A percentile compares a stretch with the other conserved stretches of the same genome.
Conservation (phyloP, 2,329 filamentous ascomycete genomes). For the Trichoderma sp. region DNA sequence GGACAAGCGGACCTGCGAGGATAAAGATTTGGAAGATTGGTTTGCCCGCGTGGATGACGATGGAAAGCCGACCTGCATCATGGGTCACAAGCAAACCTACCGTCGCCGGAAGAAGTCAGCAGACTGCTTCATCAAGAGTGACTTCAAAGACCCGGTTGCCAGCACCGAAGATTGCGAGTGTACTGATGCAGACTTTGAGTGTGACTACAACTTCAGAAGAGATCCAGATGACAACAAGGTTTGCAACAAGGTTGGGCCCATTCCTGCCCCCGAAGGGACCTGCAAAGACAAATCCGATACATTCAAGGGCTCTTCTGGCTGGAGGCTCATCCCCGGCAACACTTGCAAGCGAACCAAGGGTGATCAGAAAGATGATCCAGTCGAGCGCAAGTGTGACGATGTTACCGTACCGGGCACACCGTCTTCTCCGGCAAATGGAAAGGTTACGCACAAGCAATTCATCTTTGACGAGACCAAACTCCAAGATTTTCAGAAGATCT, state of each 20-base stretch:
- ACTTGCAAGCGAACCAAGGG: slow-evolving; percentile 64
- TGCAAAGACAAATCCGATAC: slow-evolving; percentile 68
- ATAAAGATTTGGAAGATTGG: slow-evolving; percentile 85
- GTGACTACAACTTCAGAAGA: slow-evolving; percentile 86
- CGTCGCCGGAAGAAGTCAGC: slow-evolving; percentile 81
- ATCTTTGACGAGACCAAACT: slow-evolving; percentile 64
- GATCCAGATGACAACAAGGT: slow-evolving; percentile 63
- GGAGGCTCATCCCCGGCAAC: slow-evolving; percentile 86
- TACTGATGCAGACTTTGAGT: slow-evolving; percentile 85
- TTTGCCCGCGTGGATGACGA: slow-evolving; percentile 78
- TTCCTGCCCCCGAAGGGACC: slow-evolving; percentile 68
- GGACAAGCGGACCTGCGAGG: slow-evolving; percentile 75
- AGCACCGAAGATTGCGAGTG: slow-evolving; percentile 78
- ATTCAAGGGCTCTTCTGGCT: slow-evolving; percentile 86
- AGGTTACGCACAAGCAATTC: slow-evolving; percentile 63
- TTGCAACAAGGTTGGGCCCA: slow-evolving; percentile 65
- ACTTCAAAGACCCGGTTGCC: slow-evolving; percentile 77
- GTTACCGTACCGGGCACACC: slow-evolving; percentile 34
- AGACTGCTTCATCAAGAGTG: slow-evolving; percentile 83
- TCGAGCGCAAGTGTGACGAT: slow-evolving; percentile 76
- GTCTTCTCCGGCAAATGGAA: slow-evolving; percentile 61
- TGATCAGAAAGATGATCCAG: slow-evolving; percentile 67
- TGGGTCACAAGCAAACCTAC: slow-evolving; percentile 93
- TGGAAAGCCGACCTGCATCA: slow-evolving; percentile 81
- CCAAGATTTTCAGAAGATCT: slow-evolving; percentile 59